Conservation (phyloP, 768 basidiomycete genomes). For the Podaxis mareebaensis region DNA sequence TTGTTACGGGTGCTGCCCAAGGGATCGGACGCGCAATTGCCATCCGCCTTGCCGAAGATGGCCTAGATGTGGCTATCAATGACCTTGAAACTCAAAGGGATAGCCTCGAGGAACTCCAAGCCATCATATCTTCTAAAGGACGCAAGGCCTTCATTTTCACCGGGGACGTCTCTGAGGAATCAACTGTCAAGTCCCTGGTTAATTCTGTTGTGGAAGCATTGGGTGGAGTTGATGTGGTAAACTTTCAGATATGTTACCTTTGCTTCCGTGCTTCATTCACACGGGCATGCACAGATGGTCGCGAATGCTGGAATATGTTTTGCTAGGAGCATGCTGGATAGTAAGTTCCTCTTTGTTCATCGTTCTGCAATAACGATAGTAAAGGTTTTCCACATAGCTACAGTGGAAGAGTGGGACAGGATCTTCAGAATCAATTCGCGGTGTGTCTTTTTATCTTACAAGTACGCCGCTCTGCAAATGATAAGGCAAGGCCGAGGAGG, state of each 20-base stretch:
- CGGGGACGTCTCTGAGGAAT: conserved; percentile 37
- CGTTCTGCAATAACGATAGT: neutral
- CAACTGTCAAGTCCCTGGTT: conserved; percentile 36
- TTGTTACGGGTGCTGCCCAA: conserved; percentile 42
- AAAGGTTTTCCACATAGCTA: conserved; percentile 18
- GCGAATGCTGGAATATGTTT: conserved; percentile 30
- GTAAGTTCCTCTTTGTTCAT: conserved; percentile 4
- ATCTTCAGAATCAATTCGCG: conserved; percentile 32
- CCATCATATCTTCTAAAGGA: conserved; percentile 17
- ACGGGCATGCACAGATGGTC: conserved; percentile 28
- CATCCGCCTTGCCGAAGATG: conserved; percentile 39
- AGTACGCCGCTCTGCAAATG: conserved; percentile 38
- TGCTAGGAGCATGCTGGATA: conserved; percentile 9
- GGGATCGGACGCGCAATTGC: conserved; percentile 47
- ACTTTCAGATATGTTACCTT: conserved; percentile 9
- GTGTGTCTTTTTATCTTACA: conserved; percentile 37
- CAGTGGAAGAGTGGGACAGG: conserved; percentile 29
- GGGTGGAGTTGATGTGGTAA: conserved; percentile 29
- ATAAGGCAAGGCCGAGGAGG: conserved; percentile 41
- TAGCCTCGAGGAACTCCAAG: neutral
- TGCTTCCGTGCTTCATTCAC: neutral
- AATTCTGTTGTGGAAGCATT: conserved; percentile 31
- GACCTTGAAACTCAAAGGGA: conserved; percentile 24
- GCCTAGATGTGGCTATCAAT: conserved; percentile 41
- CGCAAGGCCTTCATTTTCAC: conserved; percentile 22